Percentiles rank a stretch among this genome's conserved stretches.
Conservation (phyloP, 2,329 filamentous ascomycete genomes). For the Stemphylium beticola region DNA sequence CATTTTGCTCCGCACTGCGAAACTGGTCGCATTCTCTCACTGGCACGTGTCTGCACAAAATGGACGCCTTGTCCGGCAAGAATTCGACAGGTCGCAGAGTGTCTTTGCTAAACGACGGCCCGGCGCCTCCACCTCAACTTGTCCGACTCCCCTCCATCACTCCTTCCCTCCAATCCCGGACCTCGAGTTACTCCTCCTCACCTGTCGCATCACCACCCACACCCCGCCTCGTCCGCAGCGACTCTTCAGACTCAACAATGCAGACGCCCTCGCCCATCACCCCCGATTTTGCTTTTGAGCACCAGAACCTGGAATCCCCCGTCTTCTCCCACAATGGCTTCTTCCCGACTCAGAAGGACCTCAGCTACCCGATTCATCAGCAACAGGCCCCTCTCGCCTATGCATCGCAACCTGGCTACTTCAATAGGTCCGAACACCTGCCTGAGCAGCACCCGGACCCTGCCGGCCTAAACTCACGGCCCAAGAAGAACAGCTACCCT, state of each 20-base stretch:
- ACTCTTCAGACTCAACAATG: slow-evolving; percentile 55
- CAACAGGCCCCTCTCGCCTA: slow-evolving; percentile 29
- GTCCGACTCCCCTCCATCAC: slow-evolving; percentile 46
- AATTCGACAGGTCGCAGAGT: slow-evolving; percentile 58
- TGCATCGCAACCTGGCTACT: slow-evolving; percentile 29
- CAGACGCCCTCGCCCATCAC: slow-evolving; percentile 56
- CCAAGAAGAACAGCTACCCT: slow-evolving; percentile 72
- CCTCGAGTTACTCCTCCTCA: slow-evolving; percentile 55
- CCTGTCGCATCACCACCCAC: slow-evolving; percentile 55
- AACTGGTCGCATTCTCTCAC: slow-evolving; percentile 35
- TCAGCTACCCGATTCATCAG: slow-evolving; percentile 33
- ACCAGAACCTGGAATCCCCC: slow-evolving; percentile 31
- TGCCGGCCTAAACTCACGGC: slow-evolving; percentile 48
- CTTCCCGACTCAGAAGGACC: slow-evolving; percentile 37
- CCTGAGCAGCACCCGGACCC: slow-evolving; percentile 15
- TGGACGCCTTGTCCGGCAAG: slow-evolving; percentile 55
- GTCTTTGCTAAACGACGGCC: slow-evolving; percentile 58
- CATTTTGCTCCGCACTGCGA: slow-evolving; percentile 12
- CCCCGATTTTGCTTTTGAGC: slow-evolving; percentile 48
- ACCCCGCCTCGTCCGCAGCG: slow-evolving; percentile 54
- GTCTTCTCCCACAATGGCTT: slow-evolving; percentile 37
- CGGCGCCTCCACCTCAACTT: slow-evolving; percentile 36
- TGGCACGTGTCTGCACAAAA: slow-evolving; percentile 47
- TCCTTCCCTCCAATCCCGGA: slow-evolving; percentile 47
- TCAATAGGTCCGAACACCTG: slow-evolving; percentile 16